A percentile compares a stretch with the other conserved stretches of the same genome.
phyloP scores from a whole-genome alignment of 768 basidiomycete genomes.

The Paxillus ammoniavirescens region DNA sequence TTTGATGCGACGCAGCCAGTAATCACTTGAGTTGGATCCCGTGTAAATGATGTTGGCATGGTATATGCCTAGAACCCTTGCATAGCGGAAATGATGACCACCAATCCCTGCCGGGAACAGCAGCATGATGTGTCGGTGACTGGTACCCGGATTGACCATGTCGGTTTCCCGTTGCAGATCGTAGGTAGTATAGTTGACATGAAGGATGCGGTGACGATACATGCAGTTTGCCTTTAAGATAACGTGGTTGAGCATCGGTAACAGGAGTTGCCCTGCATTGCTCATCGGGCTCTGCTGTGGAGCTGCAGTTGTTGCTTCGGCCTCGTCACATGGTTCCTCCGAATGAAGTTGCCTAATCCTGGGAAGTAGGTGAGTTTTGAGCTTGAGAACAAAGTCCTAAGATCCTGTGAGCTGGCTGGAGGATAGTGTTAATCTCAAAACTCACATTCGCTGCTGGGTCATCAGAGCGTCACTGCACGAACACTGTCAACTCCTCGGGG shows the following conservation, averaged over 20 bases:
- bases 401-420: too few relatives aligned
- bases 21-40: neutral
- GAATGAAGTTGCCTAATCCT: neutral
- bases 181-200: conserved; percentile 30
- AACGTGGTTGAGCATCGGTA: neutral
- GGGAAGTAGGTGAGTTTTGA: conserved; percentile 4
- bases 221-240: conserved; percentile 14
- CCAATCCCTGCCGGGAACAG: neutral
- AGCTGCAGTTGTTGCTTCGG: too few relatives aligned
- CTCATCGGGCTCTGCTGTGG: too few relatives aligned
- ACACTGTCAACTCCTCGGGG: neutral
- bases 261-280: too few relatives aligned
- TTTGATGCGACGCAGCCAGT: neutral
- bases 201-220: conserved; percentile 21
- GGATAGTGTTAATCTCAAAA: too few relatives aligned
- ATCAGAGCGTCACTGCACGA: neutral
- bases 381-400: conserved; percentile 7
- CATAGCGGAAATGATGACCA: neutral
- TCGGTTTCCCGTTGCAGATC: conserved; percentile 21
- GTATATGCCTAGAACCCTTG: conserved; percentile 13
- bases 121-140: conserved; percentile 21
- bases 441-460: conserved; percentile 24
- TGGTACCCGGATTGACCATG: conserved; percentile 11
- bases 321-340: too few relatives aligned
- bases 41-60: conserved; percentile 12